These are phyloP conservation scores for Kalanchoe fedtschenkoi DNA, from an alignment of 164 flowering plant species.

Conservation along the genomic window DNA sequence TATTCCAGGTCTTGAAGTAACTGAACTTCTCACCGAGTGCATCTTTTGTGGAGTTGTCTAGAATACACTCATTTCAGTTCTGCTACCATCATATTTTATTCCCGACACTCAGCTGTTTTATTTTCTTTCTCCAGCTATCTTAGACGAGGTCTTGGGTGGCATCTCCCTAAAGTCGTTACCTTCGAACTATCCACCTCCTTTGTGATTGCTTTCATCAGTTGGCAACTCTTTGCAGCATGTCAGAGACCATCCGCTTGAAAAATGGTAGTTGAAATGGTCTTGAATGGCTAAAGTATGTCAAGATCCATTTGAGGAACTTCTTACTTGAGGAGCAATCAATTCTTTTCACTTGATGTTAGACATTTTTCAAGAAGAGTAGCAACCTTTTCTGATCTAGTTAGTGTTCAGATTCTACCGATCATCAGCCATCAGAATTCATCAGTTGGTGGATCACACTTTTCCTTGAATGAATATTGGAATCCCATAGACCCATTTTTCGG, in stretches of 20 bases:
- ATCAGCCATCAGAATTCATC: too few species aligned
- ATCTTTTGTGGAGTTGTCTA: too few species aligned
- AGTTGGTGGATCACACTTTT: too few species aligned
- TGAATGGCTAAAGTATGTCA: neutral
- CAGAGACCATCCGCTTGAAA: conserved; percentile 66
- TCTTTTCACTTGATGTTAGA: too few species aligned
- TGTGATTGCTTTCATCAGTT: conserved; percentile 79
- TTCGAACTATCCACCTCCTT: conserved; percentile 71
- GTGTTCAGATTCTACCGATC: too few species aligned
- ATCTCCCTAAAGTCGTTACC: conserved; percentile 74
- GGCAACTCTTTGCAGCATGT: conserved; percentile 86
- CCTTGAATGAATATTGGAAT: too few species aligned
- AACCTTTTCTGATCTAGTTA: too few species aligned
- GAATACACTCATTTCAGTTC: neutral
- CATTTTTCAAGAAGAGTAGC: too few species aligned
- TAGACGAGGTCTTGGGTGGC: conserved; percentile 80
- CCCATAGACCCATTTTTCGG: too few species aligned
- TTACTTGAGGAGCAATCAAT: too few species aligned
- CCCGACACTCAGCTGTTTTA: neutral
- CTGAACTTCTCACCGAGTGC: too few species aligned
- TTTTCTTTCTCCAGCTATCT: conserved; percentile 52
- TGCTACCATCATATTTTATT: neutral
- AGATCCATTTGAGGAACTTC: too few species aligned
- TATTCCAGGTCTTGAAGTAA: neutral
- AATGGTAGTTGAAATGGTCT: neutral